Evolutionary conservation across 106 monocot genomes (phyloP).

Genomic region (Dendrobium chrysotoxum): DNA sequence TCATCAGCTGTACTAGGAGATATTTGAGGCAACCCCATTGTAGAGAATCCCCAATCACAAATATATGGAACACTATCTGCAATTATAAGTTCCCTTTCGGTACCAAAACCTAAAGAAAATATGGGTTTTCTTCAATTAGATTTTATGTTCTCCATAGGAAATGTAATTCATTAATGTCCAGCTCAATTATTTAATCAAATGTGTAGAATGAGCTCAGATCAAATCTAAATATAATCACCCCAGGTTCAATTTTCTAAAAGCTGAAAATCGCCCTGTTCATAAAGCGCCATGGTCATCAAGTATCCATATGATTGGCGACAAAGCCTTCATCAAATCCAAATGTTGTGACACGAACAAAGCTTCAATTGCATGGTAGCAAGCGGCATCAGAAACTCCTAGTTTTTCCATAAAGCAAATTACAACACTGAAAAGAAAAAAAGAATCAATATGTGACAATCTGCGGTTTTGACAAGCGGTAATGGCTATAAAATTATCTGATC

Average conservation of each 20-base stretch:
- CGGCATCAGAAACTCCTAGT: background rate
- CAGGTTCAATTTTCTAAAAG: background rate
- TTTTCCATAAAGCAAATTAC: slow-evolving; percentile 2
- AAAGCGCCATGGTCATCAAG: background rate
- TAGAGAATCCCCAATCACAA: background rate
- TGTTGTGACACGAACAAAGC: background rate
- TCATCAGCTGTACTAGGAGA: slow-evolving; percentile 30
- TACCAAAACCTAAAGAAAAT: background rate
- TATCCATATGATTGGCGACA: slow-evolving; percentile 1
- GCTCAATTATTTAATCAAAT: slow-evolving; percentile 9
- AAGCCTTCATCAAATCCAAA: background rate
- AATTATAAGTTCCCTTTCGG: background rate
- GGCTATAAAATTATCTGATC: background rate
- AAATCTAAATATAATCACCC: slow-evolving; percentile 8
- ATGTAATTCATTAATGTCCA: slow-evolving; percentile 1
- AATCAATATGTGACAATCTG: background rate
- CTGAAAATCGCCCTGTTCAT: background rate
- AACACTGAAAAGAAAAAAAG: slow-evolving; percentile 1
- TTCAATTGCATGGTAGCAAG: background rate
- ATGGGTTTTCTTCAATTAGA: background rate
- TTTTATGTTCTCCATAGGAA: background rate
- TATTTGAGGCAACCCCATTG: slow-evolving; percentile 75
- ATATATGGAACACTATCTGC: background rate
- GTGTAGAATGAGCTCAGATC: background rate
- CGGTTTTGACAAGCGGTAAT: background rate